phyloP scores from a whole-genome alignment of 805 yeast species.

The Candida montana region DNA sequence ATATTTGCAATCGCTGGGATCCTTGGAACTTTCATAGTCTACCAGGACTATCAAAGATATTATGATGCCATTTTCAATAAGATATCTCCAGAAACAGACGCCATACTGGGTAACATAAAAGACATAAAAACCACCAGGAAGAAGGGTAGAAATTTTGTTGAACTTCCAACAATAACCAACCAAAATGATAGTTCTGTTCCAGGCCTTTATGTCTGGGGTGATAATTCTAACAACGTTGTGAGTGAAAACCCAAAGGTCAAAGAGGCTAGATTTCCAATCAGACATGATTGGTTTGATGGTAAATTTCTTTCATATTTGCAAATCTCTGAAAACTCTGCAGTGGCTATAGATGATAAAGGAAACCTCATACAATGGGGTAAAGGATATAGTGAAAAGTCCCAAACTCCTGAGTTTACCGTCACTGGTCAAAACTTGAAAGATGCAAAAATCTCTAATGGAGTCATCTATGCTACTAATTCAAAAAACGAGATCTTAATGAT shows the following conservation, averaged over 20 bases:
- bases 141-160: slow-evolving; percentile 17
- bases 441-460: slow-evolving; percentile 49
- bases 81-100: slow-evolving; percentile 24
- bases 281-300: slow-evolving; percentile 62
- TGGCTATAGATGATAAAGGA: slow-evolving; percentile 63
- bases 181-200: slow-evolving; percentile 39
- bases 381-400: slow-evolving; percentile 28
- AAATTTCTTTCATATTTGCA: slow-evolving; percentile 51
- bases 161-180: slow-evolving; percentile 27
- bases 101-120: slow-evolving; percentile 26
- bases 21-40: slow-evolving; percentile 3
- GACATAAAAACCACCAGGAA: slow-evolving; percentile 21
- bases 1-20: slow-evolving; percentile 10
- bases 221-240: slow-evolving; percentile 37
- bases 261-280: slow-evolving; percentile 46
- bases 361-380: slow-evolving; percentile 70
- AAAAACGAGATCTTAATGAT: slow-evolving; percentile 31
- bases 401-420: slow-evolving; percentile 32
- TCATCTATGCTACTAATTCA: slow-evolving; percentile 41
- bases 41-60: slow-evolving; percentile 7
- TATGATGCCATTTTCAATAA: slow-evolving; percentile 5
- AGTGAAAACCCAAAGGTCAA: slow-evolving; percentile 23
- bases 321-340: slow-evolving; percentile 38
- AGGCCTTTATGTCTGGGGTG: slow-evolving; percentile 65
- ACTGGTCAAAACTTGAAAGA: slow-evolving; percentile 40